Evolutionary conservation across 148 eudicot genomes (phyloP).

Genomic region (Camellia granthamiana): DNA sequence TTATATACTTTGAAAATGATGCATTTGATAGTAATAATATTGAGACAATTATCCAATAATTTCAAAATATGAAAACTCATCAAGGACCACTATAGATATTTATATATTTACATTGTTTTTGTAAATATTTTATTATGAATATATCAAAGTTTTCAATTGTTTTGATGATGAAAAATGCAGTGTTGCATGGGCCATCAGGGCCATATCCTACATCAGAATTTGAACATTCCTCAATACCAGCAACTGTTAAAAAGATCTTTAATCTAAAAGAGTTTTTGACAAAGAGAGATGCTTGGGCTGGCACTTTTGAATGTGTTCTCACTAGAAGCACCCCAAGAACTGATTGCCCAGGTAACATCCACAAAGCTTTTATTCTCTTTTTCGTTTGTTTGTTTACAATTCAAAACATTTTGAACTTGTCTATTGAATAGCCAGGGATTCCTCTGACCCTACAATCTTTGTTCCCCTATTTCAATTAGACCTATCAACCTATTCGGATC

Average conservation of each 20-base stretch:
- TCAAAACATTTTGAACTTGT: background rate
- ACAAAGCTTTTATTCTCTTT: background rate
- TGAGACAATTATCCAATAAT: too few relatives aligned
- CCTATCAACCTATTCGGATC: too few relatives aligned
- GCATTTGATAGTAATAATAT: too few relatives aligned
- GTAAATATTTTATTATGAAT: background rate
- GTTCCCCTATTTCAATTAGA: too few relatives aligned
- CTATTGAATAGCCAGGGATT: too few relatives aligned
- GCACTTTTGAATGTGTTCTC: conserved; percentile 49
- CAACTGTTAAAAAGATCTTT: conserved; percentile 59
- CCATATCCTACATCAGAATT: conserved; percentile 58
- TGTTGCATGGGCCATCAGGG: conserved; percentile 53
- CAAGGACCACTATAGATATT: too few relatives aligned
- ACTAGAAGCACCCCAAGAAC: conserved; percentile 44
- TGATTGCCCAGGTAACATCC: conserved; percentile 52
- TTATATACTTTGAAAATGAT: too few relatives aligned
- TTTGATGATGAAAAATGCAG: conserved; percentile 20
- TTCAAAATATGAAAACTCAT: too few relatives aligned
- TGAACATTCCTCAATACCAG: conserved; percentile 67
- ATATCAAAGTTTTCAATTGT: background rate
- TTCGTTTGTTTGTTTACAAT: too few relatives aligned
- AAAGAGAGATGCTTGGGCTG: conserved; percentile 66
- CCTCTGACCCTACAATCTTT: too few relatives aligned
- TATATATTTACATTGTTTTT: too few relatives aligned
- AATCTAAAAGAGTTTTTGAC: conserved; percentile 49